A percentile compares a stretch with the other conserved stretches of the same genome.
phyloP scores from a whole-genome alignment of 805 yeast species.

The Candida patagonica region DNA sequence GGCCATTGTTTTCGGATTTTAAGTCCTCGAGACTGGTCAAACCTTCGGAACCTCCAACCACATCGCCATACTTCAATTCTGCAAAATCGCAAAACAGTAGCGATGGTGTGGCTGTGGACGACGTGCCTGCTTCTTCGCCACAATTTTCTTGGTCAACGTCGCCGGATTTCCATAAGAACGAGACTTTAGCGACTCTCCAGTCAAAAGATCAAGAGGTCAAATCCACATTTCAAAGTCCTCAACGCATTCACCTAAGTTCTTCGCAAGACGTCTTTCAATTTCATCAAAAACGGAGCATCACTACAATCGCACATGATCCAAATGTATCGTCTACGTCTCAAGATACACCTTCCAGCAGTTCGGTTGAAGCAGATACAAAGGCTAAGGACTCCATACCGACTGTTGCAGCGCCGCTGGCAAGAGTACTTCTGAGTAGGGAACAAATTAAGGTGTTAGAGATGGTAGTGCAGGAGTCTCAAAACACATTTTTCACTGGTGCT shows the following conservation, averaged over 20 bases:
- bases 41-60: neutral
- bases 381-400: neutral
- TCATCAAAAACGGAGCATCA: neutral
- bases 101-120: neutral
- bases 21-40: neutral
- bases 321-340: neutral
- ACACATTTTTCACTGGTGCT: conserved; percentile 88
- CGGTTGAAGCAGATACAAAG: neutral
- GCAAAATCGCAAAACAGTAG: neutral
- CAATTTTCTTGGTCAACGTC: conserved; percentile 15
- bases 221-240: neutral
- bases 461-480: conserved; percentile 48
- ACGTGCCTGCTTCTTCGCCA: conserved; percentile 1
- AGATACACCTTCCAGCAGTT: neutral
- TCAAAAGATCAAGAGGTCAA: neutral
- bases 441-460: conserved; percentile 51
- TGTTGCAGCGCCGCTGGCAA: conserved; percentile 1
- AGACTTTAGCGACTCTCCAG: conserved; percentile 3
- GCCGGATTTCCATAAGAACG: conserved; percentile 13
- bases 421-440: conserved; percentile 33
- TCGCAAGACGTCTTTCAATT: neutral
- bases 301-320: too few relatives aligned
- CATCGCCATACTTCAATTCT: conserved; percentile 1
- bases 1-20: neutral
- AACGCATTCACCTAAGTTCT: neutral